Evolutionary conservation across 75 land plant species (phyloP), one percentile per base, ranked within the genome.

Genomic region (Pseudotsuga menziesii): DNA sequence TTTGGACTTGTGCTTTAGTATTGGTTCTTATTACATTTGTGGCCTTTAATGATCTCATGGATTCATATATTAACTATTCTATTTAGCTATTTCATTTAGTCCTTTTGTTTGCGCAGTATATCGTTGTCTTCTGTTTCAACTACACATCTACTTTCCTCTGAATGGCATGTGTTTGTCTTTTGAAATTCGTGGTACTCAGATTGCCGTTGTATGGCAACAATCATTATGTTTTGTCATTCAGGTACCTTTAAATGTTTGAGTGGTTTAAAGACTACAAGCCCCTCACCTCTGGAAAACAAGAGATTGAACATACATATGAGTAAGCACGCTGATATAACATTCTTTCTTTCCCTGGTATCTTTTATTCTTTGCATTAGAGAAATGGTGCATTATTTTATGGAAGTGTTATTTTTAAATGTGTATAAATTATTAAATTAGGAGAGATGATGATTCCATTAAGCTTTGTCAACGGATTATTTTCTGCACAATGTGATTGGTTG

Each of bases 211-310:
- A 39, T 69, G 25, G 22, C 6, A 69, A 69, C n/a, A 39, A 41
- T n/a, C 25, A 39, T 16, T 75, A 35, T 17, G 5, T 5, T 55
- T 70, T 22, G 23, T 35, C n/a, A 8, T 76, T 60, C 79, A 93
- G 95, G 98, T 95, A 9, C 98, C 98, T 14, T 82, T 95, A 22
- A 92, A 82, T 82, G 89, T 77, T 1, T 95, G 92, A 89, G 11
- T 93, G 96, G 98, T 95, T 93, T 80, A 85, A 83, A 73, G 98
- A 95, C 82, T 95, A 95, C 81, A 83, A 85, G 83, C 94, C 92
- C 4, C 64, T 84, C 55, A 79, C 89, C 69, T 78, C 88, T 4
- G 92, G 91, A 73, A 86, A 82, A 67, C 90, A 89, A 82, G 95
- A 91, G 75, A 80, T 90, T 13, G 92, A 93, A 58, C 89, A 91